Evolutionary conservation across 2,329 filamentous ascomycete species (phyloP).

Genomic region (Trichoderma arundinaceum): DNA sequence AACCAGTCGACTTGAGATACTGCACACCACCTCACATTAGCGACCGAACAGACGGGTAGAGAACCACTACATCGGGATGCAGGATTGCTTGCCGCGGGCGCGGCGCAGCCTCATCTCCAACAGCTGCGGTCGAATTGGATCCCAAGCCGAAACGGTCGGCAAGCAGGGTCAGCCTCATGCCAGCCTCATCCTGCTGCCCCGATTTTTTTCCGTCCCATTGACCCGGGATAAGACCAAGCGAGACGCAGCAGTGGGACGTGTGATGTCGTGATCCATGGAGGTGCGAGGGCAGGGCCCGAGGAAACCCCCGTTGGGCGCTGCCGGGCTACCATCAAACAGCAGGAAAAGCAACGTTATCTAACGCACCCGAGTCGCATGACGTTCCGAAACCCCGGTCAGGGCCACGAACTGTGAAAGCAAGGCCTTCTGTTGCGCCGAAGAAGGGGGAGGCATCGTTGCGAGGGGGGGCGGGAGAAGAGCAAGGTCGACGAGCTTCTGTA

Average conservation of each 20-base stretch:
- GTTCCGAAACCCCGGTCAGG: slow-evolving; percentile 52
- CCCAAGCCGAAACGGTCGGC: slow-evolving; percentile 22
- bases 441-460: slow-evolving; percentile 46
- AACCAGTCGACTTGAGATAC: slow-evolving; percentile 56
- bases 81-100: slow-evolving; percentile 16
- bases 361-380: slow-evolving; percentile 54
- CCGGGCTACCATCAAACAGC: slow-evolving; percentile 6
- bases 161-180: slow-evolving; percentile 27
- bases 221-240: slow-evolving; percentile 27
- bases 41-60: slow-evolving; percentile 17
- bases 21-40: slow-evolving; percentile 38
- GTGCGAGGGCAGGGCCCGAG: slow-evolving; percentile 4
- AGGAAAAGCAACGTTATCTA: slow-evolving; percentile 21
- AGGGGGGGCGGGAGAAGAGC: slow-evolving; percentile 28
- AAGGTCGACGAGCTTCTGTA: slow-evolving; percentile 22
- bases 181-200: slow-evolving; percentile 27
- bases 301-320: slow-evolving; percentile 12
- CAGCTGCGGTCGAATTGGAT: slow-evolving; percentile 19
- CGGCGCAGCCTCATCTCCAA: slow-evolving; percentile 17
- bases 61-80: slow-evolving; percentile 28
- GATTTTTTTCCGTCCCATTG: slow-evolving; percentile 26
- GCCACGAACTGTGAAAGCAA: slow-evolving; percentile 50
- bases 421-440: slow-evolving; percentile 49
- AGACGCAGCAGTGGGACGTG: slow-evolving; percentile 21
- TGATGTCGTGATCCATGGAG: slow-evolving; percentile 22